Conservation (phyloP, 2,329 filamentous ascomycete species). For the Aspergillus sojae region DNA sequence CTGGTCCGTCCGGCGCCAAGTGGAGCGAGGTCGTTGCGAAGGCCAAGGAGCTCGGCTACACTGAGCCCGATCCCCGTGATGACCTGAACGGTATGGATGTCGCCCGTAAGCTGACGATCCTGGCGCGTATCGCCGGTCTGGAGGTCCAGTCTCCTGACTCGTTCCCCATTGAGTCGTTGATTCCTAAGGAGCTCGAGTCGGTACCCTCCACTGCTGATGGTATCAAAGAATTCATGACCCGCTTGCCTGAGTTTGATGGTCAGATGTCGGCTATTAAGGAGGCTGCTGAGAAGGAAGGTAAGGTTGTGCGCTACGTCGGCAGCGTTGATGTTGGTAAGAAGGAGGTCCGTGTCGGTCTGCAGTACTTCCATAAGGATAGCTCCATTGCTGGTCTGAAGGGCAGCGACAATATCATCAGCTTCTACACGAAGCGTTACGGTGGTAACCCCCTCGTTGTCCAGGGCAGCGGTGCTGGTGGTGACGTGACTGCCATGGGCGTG, state of each 20-base stretch:
- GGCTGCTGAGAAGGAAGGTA: conserved; percentile 82
- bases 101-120: conserved; percentile 92
- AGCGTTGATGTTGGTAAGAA: conserved; percentile 84
- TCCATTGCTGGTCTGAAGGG: conserved; percentile 94
- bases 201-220: conserved; percentile 57
- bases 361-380: conserved; percentile 84
- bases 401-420: conserved; percentile 98
- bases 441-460: conserved; percentile 90
- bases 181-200: conserved; percentile 81
- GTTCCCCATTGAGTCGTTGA: conserved; percentile 92
- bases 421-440: conserved; percentile 95
- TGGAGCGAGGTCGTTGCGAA: conserved; percentile 92
- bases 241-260: conserved; percentile 78
- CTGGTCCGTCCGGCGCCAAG: conserved; percentile 64
- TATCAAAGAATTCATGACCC: conserved; percentile 82
- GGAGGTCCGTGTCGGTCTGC: conserved; percentile 85
- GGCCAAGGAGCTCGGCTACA: conserved; percentile 91
- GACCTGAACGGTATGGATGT: conserved; percentile 88
- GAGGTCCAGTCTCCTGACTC: conserved; percentile 79
- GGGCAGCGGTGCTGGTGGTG: conserved; percentile 89
- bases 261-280: conserved; percentile 87
- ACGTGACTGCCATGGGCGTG: conserved; percentile 97
- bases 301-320: conserved; percentile 92
- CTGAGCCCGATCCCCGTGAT: conserved; percentile 83
- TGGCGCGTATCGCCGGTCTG: conserved; percentile 82